Conservation (phyloP, 2,329 filamentous ascomycete species). For the Exophiala sp. region DNA sequence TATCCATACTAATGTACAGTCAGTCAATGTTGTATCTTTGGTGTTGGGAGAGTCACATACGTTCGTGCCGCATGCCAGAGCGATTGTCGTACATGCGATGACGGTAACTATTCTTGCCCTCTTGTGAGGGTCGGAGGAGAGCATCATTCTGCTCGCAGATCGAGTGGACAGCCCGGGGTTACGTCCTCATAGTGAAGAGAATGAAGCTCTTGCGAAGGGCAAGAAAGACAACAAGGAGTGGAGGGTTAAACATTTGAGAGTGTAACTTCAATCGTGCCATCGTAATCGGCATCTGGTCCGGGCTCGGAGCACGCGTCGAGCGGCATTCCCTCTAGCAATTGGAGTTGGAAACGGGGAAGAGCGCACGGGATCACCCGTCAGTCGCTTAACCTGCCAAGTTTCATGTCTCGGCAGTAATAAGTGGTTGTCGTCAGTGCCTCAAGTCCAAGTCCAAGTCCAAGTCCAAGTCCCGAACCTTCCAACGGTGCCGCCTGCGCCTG, state of each 20-base stretch:
- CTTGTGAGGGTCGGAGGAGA: conserved; percentile 26
- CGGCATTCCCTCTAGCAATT: too few relatives aligned
- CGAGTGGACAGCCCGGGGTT: conserved; percentile 1
- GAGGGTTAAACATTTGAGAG: too few relatives aligned
- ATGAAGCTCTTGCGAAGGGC: background rate
- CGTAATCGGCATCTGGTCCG: too few relatives aligned
- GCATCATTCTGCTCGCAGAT: conserved; percentile 6
- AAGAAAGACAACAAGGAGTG: too few relatives aligned
- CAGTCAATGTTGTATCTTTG: conserved; percentile 1
- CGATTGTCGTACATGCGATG: conserved; percentile 76
- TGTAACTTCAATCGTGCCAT: too few relatives aligned
- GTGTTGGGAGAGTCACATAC: conserved; percentile 49
- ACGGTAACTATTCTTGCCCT: conserved; percentile 73
- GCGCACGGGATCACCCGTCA: too few relatives aligned
- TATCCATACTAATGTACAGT: conserved; percentile 74
- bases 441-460: background rate
- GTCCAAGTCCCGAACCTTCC: background rate
- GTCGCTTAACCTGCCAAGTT: background rate
- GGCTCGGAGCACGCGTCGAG: too few relatives aligned
- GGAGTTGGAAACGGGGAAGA: too few relatives aligned
- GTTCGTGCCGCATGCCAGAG: conserved; percentile 89
- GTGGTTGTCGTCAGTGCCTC: background rate
- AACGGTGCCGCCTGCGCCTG: conserved; percentile 5
- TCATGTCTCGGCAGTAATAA: background rate
- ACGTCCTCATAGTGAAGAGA: conserved; percentile 7